These are phyloP conservation scores for Pseudogymnoascus sp. DNA, from an alignment of 2,329 filamentous ascomycete genomes.

Conservation along the genomic window DNA sequence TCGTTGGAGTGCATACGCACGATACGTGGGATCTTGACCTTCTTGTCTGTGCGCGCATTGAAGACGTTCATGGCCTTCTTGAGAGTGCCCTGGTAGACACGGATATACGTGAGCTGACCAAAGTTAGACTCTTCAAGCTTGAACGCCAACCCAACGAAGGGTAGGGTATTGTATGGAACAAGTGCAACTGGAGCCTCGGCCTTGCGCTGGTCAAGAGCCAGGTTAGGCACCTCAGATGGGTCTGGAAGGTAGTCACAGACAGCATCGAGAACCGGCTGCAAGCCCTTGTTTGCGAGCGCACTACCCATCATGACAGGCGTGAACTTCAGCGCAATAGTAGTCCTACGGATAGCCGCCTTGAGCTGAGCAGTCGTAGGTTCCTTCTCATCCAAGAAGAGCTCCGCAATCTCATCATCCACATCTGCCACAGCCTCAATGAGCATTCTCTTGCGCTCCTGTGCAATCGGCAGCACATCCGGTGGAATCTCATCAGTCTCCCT, in stretches of 20 bases:
- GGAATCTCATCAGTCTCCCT: slow-evolving; percentile 74
- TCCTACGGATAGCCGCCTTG: slow-evolving; percentile 82
- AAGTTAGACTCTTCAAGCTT: slow-evolving; percentile 99
- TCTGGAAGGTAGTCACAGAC: slow-evolving; percentile 95
- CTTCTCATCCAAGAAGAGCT: slow-evolving; percentile 84
- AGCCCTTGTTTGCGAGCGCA: slow-evolving; percentile 85
- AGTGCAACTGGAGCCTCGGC: slow-evolving; percentile 76
- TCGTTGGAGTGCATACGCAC: slow-evolving; percentile 99
- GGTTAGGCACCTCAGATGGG: slow-evolving; percentile 80
- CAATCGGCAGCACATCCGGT: slow-evolving; percentile 66
- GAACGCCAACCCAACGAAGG: slow-evolving; percentile 93
- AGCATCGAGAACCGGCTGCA: slow-evolving; percentile 94
- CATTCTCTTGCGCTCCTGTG: slow-evolving; percentile 71
- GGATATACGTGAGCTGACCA: slow-evolving; percentile 95
- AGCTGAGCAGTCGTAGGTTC: slow-evolving; percentile 76
- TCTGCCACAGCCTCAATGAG: slow-evolving; percentile 94
- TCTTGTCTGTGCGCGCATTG: slow-evolving; percentile 92
- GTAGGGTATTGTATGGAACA: slow-evolving; percentile 85
- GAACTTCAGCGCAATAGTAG: slow-evolving; percentile 86
- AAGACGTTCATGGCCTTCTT: slow-evolving; percentile 84
- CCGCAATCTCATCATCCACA: slow-evolving; percentile 95
- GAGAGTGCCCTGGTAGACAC: slow-evolving; percentile 90
- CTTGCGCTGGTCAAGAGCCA: slow-evolving; percentile 76
- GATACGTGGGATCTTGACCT: slow-evolving; percentile 92
- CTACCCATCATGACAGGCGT: slow-evolving; percentile 95